Evolutionary conservation across 192 early-diverging fungal genomes (phyloP), one percentile per base, ranked within the genome.

Genomic region (Dissophora globulifera): DNA sequence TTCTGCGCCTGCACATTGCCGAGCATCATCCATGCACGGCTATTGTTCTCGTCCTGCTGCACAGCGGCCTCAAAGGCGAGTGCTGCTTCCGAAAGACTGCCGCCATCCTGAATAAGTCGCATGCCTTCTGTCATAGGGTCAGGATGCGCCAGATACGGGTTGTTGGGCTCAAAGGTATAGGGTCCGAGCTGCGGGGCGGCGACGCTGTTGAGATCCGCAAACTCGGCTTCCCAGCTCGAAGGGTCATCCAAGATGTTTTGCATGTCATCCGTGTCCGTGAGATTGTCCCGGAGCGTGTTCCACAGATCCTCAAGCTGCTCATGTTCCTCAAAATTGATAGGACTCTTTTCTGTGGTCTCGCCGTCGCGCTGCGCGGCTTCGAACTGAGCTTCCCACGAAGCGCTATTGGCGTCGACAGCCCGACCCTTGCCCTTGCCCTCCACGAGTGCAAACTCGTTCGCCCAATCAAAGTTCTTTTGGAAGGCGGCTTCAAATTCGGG

Each of bases 1-100:
- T 98, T 99, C 67, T 99, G 97, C 50, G 96, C 95, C 61, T 99
- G 98, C 43, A 85, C 86, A 47, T 92, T 90, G 27, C 98, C 98
- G 4, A 99, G 88, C 78, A 89, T 80, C 79, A 90, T 85, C 98
- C 98, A 99, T 19, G 91, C 90, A 9, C 79, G 80, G 0, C 94
- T 92, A 67, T 97, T 92, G 45, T 81, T 67, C 0, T 90, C 91
- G 53, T 94, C 86, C 50, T 89, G 82, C 67, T 94, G 90, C 10
- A 97, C 93, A 5, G 87, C 87, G 6, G 95, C 95, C 75, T 99
- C 98, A 35, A 99, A 90, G 2, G 94, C 93, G 70, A 99, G 79
- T 40, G 97, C 95, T 1, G 93, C 84, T 35, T 98, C 97, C 11
- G 91, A 87, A n/a, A 99, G 83, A 53, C 78, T 79, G 25, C 84